Evolutionary conservation across 1,139 yeast genomes (phyloP).

Genomic region (Kurtzmaniella quercitrusa): DNA sequence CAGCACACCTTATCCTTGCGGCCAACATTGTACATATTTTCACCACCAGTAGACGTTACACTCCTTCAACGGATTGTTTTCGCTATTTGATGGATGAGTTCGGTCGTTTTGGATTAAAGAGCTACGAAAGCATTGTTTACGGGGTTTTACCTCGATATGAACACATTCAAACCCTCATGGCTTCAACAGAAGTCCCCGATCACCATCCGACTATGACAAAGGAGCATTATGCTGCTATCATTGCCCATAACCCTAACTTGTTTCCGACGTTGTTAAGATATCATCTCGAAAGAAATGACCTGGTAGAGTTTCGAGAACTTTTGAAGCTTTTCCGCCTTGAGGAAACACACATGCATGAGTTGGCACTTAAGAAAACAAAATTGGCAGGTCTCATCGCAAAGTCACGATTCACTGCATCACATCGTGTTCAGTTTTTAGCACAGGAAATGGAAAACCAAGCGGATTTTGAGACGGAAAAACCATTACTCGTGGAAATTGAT

Average conservation of each 20-base stretch:
- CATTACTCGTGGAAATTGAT: slow-evolving; percentile 15
- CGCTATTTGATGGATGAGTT: slow-evolving; percentile 24
- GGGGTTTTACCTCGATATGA: slow-evolving; percentile 22
- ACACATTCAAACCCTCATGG: slow-evolving; percentile 19
- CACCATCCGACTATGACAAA: neutral
- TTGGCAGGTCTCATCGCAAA: slow-evolving; percentile 23
- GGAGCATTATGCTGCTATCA: slow-evolving; percentile 20
- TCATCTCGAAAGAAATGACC: slow-evolving; percentile 19
- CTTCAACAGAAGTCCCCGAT: slow-evolving; percentile 8
- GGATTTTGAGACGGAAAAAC: slow-evolving; percentile 12
- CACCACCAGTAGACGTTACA: slow-evolving; percentile 14
- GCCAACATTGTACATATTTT: slow-evolving; percentile 17
- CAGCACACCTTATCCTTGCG: slow-evolving; percentile 21
- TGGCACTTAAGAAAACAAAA: slow-evolving; percentile 17
- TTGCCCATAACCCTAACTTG: slow-evolving; percentile 26
- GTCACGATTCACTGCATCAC: slow-evolving; percentile 21
- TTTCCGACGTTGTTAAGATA: slow-evolving; percentile 24
- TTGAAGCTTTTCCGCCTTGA: slow-evolving; percentile 27
- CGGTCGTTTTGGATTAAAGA: slow-evolving; percentile 17
- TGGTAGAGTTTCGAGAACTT: slow-evolving; percentile 19
- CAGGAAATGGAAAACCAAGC: slow-evolving; percentile 11
- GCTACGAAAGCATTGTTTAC: slow-evolving; percentile 27
- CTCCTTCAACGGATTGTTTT: slow-evolving; percentile 25
- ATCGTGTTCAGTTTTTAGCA: slow-evolving; percentile 9
- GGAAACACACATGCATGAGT: slow-evolving; percentile 25